Conservation (phyloP, 352 stramenopile genomes). For the Pythium utonaiense region DNA sequence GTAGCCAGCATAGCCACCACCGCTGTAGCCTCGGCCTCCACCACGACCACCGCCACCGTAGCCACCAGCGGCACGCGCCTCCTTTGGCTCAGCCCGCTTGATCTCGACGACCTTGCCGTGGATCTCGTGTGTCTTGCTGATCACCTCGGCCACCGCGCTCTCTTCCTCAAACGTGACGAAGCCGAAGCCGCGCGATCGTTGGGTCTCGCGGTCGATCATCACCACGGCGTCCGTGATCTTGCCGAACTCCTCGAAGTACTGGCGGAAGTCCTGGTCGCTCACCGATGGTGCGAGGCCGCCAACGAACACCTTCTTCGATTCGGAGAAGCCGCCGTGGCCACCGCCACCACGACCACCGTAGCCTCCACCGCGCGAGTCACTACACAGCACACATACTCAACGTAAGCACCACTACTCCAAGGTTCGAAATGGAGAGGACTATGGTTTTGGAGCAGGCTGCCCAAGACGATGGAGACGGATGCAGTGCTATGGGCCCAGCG, state of each 20-base stretch:
- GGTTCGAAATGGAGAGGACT: background rate
- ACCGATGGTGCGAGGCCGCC: constrained; percentile 84
- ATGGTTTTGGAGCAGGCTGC: too few relatives aligned
- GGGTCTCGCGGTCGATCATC: constrained; percentile 92
- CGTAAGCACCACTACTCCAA: background rate
- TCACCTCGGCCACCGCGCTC: constrained; percentile 83
- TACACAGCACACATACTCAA: constrained; percentile 24
- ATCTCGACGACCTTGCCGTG: constrained; percentile 90
- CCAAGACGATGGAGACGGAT: too few relatives aligned
- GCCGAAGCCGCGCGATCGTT: constrained; percentile 89
- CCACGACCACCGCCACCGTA: constrained; percentile 28
- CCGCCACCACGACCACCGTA: constrained; percentile 22
- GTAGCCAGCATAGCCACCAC: constrained; percentile 16
- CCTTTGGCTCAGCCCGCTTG: constrained; percentile 85
- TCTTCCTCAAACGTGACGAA: constrained; percentile 93
- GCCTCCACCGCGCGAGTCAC: constrained; percentile 34
- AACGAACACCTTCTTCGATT: constrained; percentile 93
- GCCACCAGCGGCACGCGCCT: constrained; percentile 39
- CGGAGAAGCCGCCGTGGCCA: constrained; percentile 32
- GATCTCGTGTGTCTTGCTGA: constrained; percentile 88
- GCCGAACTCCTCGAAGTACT: constrained; percentile 91
- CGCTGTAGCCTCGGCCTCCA: constrained; percentile 18
- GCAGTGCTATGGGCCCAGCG: too few relatives aligned
- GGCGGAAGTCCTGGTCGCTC: constrained; percentile 86
- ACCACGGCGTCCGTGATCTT: constrained; percentile 90